A percentile compares a stretch with the other conserved stretches of the same genome.
Conservation (phyloP, 2,329 filamentous ascomycete species). For the Purpureocillium lavendulum region DNA sequence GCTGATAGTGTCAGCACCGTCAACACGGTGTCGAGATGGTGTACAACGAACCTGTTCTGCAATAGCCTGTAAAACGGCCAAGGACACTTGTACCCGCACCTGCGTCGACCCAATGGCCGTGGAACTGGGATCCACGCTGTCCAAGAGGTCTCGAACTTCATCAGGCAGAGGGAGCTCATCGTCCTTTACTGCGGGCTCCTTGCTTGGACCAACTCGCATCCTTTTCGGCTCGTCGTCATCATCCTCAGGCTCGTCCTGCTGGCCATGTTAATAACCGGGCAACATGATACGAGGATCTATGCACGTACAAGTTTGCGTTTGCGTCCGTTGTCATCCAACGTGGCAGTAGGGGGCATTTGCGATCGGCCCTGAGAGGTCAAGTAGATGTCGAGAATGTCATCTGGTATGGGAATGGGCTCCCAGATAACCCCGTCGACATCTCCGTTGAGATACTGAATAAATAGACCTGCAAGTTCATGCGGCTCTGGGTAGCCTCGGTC, state of each 20-base stretch:
- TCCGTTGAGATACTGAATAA: conserved; percentile 35
- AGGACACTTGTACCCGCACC: conserved; percentile 17
- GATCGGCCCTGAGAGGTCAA: conserved; percentile 26
- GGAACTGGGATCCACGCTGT: conserved; percentile 9
- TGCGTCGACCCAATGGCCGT: conserved; percentile 8
- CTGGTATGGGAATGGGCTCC: conserved; percentile 38
- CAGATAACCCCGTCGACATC: conserved; percentile 30
- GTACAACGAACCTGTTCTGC: conserved; percentile 24
- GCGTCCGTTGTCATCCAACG: conserved; percentile 19
- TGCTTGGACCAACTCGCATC: conserved; percentile 15
- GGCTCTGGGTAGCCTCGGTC: conserved; percentile 31
- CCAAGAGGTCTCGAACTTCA: conserved; percentile 20
- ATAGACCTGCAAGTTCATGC: conserved; percentile 36
- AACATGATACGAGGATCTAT: neutral
- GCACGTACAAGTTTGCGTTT: conserved; percentile 41
- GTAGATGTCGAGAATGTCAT: conserved; percentile 40
- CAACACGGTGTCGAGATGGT: neutral
- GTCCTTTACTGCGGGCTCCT: conserved; percentile 10
- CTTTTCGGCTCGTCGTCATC: conserved; percentile 20
- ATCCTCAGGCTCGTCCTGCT: conserved; percentile 24
- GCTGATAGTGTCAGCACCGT: conserved; percentile 15
- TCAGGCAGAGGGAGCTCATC: conserved; percentile 23
- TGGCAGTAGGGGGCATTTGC: conserved; percentile 15
- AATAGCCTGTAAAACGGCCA: conserved; percentile 28
- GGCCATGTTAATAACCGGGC: conserved; percentile 1